phyloP scores from a whole-genome alignment of 495 filamentous ascomycete species.

The Tuber microsphaerosporum region DNA sequence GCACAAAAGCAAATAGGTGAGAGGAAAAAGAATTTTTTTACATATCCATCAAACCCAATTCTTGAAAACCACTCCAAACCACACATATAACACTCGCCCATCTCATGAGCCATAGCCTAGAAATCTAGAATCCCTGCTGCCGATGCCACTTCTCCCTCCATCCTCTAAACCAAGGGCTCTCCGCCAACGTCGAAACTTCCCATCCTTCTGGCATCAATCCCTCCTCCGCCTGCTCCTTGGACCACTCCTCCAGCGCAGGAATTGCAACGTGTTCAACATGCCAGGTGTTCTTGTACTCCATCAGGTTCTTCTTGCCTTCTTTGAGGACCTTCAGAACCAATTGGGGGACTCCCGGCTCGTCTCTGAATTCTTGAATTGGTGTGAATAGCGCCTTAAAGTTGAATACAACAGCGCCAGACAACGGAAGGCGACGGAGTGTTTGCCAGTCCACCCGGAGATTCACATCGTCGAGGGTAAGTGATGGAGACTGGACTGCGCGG shows the following conservation, averaged over 20 bases:
- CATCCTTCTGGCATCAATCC: constrained; percentile 59
- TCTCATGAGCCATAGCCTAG: constrained; percentile 3
- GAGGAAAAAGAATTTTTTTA: neutral
- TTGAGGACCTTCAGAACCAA: constrained; percentile 61
- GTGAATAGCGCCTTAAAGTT: constrained; percentile 92
- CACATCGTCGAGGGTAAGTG: constrained; percentile 55
- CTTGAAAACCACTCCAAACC: neutral
- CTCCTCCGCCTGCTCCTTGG: constrained; percentile 59
- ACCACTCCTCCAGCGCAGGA: constrained; percentile 62
- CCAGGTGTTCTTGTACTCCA: constrained; percentile 82
- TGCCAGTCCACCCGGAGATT: constrained; percentile 88
- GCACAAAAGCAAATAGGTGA: neutral
- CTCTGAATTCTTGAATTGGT: constrained; percentile 60
- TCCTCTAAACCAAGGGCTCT: constrained; percentile 71
- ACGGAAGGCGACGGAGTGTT: constrained; percentile 71
- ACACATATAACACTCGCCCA: neutral
- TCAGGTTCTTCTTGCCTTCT: constrained; percentile 65
- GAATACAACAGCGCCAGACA: constrained; percentile 70
- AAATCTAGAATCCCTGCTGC: constrained; percentile 60
- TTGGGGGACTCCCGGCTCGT: constrained; percentile 67
- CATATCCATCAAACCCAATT: neutral
- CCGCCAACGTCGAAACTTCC: constrained; percentile 69
- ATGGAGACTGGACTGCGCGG: constrained; percentile 52
- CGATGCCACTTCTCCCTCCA: constrained; percentile 81
- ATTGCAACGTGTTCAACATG: constrained; percentile 69